Evolutionary conservation across 2,329 filamentous ascomycete species (phyloP).

Genomic region (Colletotrichum aenigma): DNA sequence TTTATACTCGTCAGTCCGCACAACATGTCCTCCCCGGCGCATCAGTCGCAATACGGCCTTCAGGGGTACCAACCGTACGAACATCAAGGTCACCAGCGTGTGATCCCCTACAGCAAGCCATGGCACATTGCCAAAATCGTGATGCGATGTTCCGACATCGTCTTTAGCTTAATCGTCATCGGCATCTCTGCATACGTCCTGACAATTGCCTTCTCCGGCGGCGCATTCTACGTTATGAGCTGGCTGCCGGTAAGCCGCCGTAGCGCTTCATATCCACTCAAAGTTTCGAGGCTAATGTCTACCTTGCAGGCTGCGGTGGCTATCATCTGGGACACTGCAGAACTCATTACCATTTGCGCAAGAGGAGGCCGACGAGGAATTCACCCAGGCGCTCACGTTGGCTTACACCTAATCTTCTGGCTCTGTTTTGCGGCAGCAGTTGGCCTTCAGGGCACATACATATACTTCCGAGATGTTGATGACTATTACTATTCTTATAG

Average conservation of each 20-base stretch:
- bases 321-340: slow-evolving; percentile 41
- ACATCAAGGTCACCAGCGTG: neutral
- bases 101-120: slow-evolving; percentile 9
- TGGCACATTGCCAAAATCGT: slow-evolving; percentile 34
- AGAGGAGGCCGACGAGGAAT: slow-evolving; percentile 39
- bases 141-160: slow-evolving; percentile 30
- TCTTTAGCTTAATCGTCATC: slow-evolving; percentile 25
- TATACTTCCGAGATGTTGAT: neutral
- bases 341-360: slow-evolving; percentile 39
- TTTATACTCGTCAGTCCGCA: neutral
- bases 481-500: neutral
- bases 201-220: neutral
- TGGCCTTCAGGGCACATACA: slow-evolving; percentile 24
- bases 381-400: slow-evolving; percentile 49
- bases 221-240: neutral
- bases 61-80: slow-evolving; percentile 4
- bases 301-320: slow-evolving; percentile 34
- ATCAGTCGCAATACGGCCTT: neutral
- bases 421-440: slow-evolving; percentile 32
- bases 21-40: neutral
- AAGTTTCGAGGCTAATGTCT: neutral
- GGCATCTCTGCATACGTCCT: slow-evolving; percentile 1
- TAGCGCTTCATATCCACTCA: neutral
- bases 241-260: neutral
- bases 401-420: slow-evolving; percentile 45